Evolutionary conservation across 805 yeast genomes (phyloP).

Genomic region (Yarrowia deformans): DNA sequence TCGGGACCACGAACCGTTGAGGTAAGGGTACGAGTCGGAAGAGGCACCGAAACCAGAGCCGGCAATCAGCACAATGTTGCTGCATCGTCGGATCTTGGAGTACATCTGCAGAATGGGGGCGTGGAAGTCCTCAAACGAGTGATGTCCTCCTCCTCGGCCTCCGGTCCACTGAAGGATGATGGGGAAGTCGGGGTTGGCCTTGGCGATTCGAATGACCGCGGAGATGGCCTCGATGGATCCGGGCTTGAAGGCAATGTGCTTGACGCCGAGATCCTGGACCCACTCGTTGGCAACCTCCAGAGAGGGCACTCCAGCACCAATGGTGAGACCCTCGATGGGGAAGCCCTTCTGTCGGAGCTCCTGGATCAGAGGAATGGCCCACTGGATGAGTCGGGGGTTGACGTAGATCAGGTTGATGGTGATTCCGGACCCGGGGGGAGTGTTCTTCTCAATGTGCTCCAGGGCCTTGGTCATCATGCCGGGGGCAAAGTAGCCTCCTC

Average conservation of each 20-base stretch:
- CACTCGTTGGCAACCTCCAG: constrained; percentile 96
- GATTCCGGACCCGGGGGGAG: constrained; percentile 87
- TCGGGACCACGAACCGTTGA: constrained; percentile 96
- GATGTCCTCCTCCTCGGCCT: constrained; percentile 99
- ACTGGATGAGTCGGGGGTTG: constrained; percentile 95
- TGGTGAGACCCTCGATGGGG: constrained; percentile 94
- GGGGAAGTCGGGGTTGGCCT: constrained; percentile 95
- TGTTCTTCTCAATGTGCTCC: constrained; percentile 69
- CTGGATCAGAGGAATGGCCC: constrained; percentile 97
- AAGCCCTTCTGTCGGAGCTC: constrained; percentile 88
- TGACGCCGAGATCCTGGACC: constrained; percentile 87
- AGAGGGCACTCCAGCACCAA: constrained; percentile 99
- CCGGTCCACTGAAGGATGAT: constrained; percentile 99
- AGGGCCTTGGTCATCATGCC: constrained; percentile 75
- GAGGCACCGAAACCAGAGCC: constrained; percentile 99
- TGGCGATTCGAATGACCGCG: constrained; percentile 88
- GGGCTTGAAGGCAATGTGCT: constrained; percentile 96
- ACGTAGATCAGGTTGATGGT: constrained; percentile 94
- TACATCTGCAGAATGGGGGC: constrained; percentile 97
- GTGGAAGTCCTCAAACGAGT: constrained; percentile 98
- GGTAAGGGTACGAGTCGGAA: constrained; percentile 95
- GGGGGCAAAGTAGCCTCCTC: constrained; percentile 96
- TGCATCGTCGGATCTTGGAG: constrained; percentile 87
- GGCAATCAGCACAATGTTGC: constrained; percentile 89
- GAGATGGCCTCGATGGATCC: constrained; percentile 94